Percentiles rank a stretch among this genome's conserved stretches.
Conservation (phyloP, 345 rosid species). For the Gossypium turneri region DNA sequence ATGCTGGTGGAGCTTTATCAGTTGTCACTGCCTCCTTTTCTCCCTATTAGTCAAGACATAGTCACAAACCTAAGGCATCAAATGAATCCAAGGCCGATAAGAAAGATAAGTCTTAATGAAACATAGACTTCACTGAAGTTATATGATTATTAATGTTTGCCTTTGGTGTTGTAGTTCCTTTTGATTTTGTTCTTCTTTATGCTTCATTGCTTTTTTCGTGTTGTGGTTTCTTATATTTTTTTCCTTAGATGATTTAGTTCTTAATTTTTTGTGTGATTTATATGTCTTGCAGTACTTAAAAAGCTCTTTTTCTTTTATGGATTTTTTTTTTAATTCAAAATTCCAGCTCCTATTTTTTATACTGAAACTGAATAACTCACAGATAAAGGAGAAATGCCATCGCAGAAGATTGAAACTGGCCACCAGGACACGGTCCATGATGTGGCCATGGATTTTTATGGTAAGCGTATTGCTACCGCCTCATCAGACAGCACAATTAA, state of each 20-base stretch:
- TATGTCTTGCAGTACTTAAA: too few species aligned
- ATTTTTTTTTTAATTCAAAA: neutral
- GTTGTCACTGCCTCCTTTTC: too few species aligned
- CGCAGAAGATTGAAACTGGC: slow-evolving; percentile 12
- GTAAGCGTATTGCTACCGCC: slow-evolving; percentile 7
- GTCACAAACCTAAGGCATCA: too few species aligned
- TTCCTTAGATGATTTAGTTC: neutral
- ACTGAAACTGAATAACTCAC: neutral
- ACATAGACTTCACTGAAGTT: too few species aligned
- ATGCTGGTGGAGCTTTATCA: too few species aligned
- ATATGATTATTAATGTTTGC: too few species aligned
- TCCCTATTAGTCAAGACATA: too few species aligned
- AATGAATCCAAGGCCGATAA: too few species aligned
- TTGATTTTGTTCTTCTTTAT: neutral
- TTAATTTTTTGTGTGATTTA: too few species aligned
- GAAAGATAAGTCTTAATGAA: neutral
- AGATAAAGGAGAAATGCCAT: slow-evolving; percentile 10
- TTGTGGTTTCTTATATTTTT: neutral
- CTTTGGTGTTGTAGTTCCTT: too few species aligned
- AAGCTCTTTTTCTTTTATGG: neutral
- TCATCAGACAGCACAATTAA: slow-evolving; percentile 6
- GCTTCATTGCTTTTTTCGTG: neutral
- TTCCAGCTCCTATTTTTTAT: neutral
- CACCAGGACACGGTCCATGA: slow-evolving; percentile 4
- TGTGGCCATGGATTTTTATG: slow-evolving; percentile 11